Base-by-base conservation (phyloP, 1,284 basidiomycete genomes). In the Boletellus dicymbophilus region DNA sequence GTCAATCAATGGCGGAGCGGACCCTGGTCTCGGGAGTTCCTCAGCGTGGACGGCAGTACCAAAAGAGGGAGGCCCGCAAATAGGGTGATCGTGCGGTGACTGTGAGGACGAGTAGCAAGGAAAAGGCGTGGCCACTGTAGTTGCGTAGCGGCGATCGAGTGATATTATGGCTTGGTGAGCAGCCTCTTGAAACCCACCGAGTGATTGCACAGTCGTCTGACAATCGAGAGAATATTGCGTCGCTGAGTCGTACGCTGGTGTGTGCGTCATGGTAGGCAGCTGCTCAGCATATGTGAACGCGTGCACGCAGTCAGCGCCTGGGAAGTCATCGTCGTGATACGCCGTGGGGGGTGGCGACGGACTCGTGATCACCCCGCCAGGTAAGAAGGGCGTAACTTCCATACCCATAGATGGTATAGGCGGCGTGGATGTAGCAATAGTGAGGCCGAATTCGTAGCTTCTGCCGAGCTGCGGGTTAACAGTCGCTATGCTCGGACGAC, bases 71-170 rank as follows among this genome's bases (percentile, higher is more conserved):
- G 48, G 18, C 2, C 53, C 58, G 46, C 43, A 58, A 56, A 61
- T 50, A 44, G 59, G 45, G 51, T 63, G 57, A 60, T 66, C 62
- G 36, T 56, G 65, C 49, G 57, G 58, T 48, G 63, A 66, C 56
- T 66, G 65, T 60, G 59, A 64, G 59, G 65, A 62, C 43, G 58
- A 46, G 62, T 51, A 63, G 59, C 52, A 54, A 65, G 62, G 63
- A 40, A 59, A 61, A 54, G 62, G 66, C 65, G 63, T 67, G 62
- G 63, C 48, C 49, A 61, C 45, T n/a, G 21, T 46, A 52, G 53
- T 39, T 46, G 60, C 48, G 45, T 46, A 66, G 25, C 51, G 55
- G 50, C 52, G 62, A 68, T 66, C 62, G 51, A 63, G 49, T 37
- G 58, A 39, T 12, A 56, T 45, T 30, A 55, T 59, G n/a, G 36